Evolutionary conservation across 441 rosid genomes (phyloP).

Genomic region (Breynia disticha): DNA sequence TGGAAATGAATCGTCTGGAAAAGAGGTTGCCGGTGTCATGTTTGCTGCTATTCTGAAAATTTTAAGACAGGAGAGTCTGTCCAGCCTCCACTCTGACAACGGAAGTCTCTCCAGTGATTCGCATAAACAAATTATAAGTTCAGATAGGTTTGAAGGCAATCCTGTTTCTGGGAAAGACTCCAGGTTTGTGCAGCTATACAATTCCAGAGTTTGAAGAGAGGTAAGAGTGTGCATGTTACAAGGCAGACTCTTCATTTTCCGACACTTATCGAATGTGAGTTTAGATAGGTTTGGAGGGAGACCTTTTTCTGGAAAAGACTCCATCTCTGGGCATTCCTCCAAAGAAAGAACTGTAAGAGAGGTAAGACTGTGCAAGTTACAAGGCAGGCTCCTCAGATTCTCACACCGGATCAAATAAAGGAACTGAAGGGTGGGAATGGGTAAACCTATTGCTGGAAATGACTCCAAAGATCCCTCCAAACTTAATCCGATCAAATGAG

Average conservation of each 20-base stretch:
- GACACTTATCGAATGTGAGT: too few relatives aligned
- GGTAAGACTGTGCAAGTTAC: slow-evolving; percentile 16
- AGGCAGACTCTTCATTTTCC: too few relatives aligned
- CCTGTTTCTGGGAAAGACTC: slow-evolving; percentile 22
- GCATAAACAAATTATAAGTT: slow-evolving; percentile 10
- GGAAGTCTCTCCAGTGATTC: not conserved
- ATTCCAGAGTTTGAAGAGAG: slow-evolving; percentile 19
- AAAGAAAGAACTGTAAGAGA: slow-evolving; percentile 17
- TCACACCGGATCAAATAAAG: not conserved
- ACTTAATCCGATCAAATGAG: not conserved
- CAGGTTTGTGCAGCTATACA: slow-evolving; percentile 19
- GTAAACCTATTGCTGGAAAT: not conserved
- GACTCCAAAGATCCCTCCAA: not conserved
- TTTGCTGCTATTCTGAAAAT: not conserved
- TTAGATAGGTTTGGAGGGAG: slow-evolving; percentile 15
- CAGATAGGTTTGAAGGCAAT: slow-evolving; percentile 14
- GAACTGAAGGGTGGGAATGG: not conserved
- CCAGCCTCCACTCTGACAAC: not conserved
- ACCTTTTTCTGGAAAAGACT: slow-evolving; percentile 21
- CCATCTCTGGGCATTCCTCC: slow-evolving; percentile 20
- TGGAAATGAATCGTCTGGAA: not conserved
- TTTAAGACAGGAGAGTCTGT: slow-evolving; percentile 1
- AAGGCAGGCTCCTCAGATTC: slow-evolving; percentile 5
- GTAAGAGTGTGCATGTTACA: slow-evolving; percentile 15
- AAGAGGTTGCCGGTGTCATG: not conserved